Percentiles rank a stretch among this genome's conserved stretches.
Conservation (phyloP, 1,284 basidiomycete genomes). For the Cryptococcus sp. region DNA sequence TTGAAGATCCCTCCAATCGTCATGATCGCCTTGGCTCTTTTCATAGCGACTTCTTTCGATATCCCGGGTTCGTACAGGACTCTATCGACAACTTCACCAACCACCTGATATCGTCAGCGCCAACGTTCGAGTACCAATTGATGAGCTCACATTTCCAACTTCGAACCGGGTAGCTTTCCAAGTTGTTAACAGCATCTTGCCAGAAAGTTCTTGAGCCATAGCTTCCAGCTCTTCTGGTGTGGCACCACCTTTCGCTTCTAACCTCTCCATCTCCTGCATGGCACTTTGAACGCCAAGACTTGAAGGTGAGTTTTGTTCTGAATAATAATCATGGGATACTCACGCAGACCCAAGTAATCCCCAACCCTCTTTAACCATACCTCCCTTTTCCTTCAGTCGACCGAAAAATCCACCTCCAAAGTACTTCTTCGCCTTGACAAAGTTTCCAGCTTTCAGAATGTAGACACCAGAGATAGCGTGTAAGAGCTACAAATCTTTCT, state of each 20-base stretch:
- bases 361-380: constrained; percentile 89
- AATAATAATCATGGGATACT: constrained; percentile 16
- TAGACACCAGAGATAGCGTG: constrained; percentile 87
- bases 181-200: constrained; percentile 91
- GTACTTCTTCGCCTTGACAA: constrained; percentile 86
- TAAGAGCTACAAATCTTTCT: constrained; percentile 54
- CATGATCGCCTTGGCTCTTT: constrained; percentile 81
- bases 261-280: constrained; percentile 81
- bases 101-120: constrained; percentile 31
- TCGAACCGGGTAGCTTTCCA: constrained; percentile 93
- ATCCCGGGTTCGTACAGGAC: constrained; percentile 71
- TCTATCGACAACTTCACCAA: constrained; percentile 66
- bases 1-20: constrained; percentile 84
- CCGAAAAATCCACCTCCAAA: constrained; percentile 79
- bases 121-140: neutral
- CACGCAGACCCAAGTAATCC: constrained; percentile 82
- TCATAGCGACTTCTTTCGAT: constrained; percentile 64
- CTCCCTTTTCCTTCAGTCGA: constrained; percentile 88
- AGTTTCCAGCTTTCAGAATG: constrained; percentile 86
- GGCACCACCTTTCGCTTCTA: constrained; percentile 78
- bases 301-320: neutral
- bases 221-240: constrained; percentile 76
- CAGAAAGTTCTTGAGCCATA: constrained; percentile 89
- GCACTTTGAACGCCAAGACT: constrained; percentile 64
- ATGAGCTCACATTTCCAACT: constrained; percentile 65